These are phyloP conservation scores for Gypsophila paniculata DNA, from an alignment of 179 eudicot species.

Conservation along the genomic window DNA sequence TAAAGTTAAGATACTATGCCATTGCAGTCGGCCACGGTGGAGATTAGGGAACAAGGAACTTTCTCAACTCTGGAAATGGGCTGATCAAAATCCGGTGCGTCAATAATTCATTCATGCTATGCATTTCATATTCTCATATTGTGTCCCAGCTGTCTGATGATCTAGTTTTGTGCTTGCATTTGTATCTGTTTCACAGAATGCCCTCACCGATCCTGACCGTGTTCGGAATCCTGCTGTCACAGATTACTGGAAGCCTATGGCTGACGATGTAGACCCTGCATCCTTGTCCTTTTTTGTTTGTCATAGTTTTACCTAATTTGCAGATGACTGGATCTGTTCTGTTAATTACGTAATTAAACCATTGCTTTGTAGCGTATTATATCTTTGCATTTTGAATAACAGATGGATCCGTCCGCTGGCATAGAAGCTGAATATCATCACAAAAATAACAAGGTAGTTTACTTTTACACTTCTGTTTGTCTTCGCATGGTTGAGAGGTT, in stretches of 20 bases:
- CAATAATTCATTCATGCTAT: neutral
- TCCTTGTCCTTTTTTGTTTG: constrained; percentile 8
- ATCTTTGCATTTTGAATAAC: constrained; percentile 25
- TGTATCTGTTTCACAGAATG: constrained; percentile 53
- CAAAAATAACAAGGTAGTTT: constrained; percentile 80
- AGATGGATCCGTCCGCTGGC: constrained; percentile 94
- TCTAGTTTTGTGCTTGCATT: constrained; percentile 10
- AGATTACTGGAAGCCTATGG: constrained; percentile 92
- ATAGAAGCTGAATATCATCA: constrained; percentile 97
- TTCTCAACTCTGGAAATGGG: constrained; percentile 96
- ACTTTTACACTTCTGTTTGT: constrained; percentile 11
- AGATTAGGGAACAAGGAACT: constrained; percentile 96
- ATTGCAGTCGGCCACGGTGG: constrained; percentile 81
- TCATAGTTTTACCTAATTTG: neutral
- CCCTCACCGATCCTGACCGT: constrained; percentile 86
- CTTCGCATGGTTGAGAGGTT: constrained; percentile 13
- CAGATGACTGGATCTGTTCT: neutral
- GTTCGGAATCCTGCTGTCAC: constrained; percentile 68
- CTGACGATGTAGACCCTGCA: constrained; percentile 71
- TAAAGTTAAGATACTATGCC: constrained; percentile 9
- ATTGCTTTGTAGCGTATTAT: neutral
- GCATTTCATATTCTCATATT: constrained; percentile 5
- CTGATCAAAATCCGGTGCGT: constrained; percentile 85
- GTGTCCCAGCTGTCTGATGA: neutral
- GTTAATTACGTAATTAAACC: neutral